Evolutionary conservation across 768 basidiomycete genomes (phyloP).

Genomic region (Pleurotus citrinopileatus): DNA sequence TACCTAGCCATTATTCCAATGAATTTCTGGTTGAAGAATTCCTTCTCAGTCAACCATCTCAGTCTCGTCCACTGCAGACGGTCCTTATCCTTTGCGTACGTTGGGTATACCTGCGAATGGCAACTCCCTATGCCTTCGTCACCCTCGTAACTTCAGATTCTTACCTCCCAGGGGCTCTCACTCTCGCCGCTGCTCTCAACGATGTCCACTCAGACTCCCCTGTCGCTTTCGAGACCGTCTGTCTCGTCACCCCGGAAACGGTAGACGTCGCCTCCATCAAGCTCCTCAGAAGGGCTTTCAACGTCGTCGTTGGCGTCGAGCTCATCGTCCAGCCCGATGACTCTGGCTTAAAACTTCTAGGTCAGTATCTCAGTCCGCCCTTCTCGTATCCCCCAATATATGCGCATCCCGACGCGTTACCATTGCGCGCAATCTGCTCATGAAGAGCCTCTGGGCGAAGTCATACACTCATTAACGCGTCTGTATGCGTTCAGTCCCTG

Average conservation of each 20-base stretch:
- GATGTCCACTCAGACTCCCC: conserved; percentile 69
- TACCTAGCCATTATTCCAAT: neutral
- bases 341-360: conserved; percentile 73
- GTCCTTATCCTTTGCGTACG: conserved; percentile 14
- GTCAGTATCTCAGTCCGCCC: conserved; percentile 43
- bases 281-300: conserved; percentile 74
- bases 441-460: neutral
- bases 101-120: conserved; percentile 42
- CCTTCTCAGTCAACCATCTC: conserved; percentile 1
- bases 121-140: conserved; percentile 75
- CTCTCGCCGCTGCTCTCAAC: conserved; percentile 79
- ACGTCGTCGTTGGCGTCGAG: conserved; percentile 91
- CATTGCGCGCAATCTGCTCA: neutral
- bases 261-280: conserved; percentile 82
- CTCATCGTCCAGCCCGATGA: conserved; percentile 69
- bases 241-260: conserved; percentile 92
- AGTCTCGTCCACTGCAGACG: neutral
- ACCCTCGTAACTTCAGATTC: conserved; percentile 89
- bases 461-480: conserved; percentile 15
- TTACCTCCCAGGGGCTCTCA: conserved; percentile 92
- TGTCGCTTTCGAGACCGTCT: conserved; percentile 77
- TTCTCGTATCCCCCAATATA: neutral
- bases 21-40: too few species aligned
- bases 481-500: too few species aligned
- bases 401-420: neutral